A percentile compares a stretch with the other conserved stretches of the same genome.
Evolutionary conservation across 208 protist species (phyloP).

Genomic region (Crithidia thermophila): DNA sequence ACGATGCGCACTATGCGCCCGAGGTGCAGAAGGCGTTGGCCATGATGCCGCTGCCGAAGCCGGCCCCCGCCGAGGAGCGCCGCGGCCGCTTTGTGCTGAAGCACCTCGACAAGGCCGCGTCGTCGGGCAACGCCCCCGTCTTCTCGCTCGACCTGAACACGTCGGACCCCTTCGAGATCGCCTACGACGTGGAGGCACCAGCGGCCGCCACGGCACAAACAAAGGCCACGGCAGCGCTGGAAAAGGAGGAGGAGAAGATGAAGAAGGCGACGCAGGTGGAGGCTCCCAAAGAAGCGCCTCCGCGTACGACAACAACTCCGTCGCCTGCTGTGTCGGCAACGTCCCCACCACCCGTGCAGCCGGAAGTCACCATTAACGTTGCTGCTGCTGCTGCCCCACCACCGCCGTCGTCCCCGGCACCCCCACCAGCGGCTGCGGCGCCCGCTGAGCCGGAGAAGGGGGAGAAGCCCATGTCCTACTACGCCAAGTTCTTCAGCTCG

Average conservation of each 20-base stretch:
- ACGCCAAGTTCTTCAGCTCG: constrained; percentile 68
- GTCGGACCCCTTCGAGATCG: constrained; percentile 16
- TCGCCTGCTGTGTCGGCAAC: constrained; percentile 7
- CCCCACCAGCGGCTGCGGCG: neutral
- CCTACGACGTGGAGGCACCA: constrained; percentile 2
- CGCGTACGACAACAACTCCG: neutral
- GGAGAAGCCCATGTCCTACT: constrained; percentile 52
- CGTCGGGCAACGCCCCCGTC: neutral
- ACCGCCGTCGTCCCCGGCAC: constrained; percentile 1
- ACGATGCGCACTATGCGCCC: constrained; percentile 28
- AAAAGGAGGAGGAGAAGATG: neutral
- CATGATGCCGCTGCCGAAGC: constrained; percentile 55
- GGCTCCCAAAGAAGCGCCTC: constrained; percentile 1
- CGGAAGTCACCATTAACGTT: too few species aligned
- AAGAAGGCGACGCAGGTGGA: too few species aligned
- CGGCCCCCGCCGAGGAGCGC: constrained; percentile 8
- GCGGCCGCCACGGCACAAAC: neutral
- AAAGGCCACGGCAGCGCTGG: neutral
- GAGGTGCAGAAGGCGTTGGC: constrained; percentile 64
- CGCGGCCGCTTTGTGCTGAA: constrained; percentile 55
- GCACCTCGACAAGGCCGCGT: constrained; percentile 12
- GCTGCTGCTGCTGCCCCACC: too few species aligned
- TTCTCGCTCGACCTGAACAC: constrained; percentile 26
- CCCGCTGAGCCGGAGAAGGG: neutral
- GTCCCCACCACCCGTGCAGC: neutral